A percentile compares a stretch with the other conserved stretches of the same genome.
These are phyloP conservation scores for Aspergillus sp. DNA, from an alignment of 2,329 filamentous ascomycete species.

Conservation along the genomic window DNA sequence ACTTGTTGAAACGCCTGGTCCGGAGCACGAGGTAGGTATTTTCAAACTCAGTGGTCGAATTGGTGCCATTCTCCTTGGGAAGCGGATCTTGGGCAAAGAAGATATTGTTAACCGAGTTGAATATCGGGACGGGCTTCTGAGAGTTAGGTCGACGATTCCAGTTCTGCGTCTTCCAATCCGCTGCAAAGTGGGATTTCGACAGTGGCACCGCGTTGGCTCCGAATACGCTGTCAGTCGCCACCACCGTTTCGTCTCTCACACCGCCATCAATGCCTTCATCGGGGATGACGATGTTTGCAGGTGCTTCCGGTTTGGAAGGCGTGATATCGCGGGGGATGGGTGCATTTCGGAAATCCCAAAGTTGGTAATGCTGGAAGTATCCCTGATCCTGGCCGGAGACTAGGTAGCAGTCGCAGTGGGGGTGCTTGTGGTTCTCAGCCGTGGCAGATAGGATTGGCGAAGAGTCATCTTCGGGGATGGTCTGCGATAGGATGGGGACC, in stretches of 20 bases:
- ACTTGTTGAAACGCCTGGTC: slow-evolving; percentile 36
- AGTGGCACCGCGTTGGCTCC: slow-evolving; percentile 21
- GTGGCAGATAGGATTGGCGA: background rate
- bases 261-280: slow-evolving; percentile 4
- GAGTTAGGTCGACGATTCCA: slow-evolving; percentile 38
- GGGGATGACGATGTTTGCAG: slow-evolving; percentile 12
- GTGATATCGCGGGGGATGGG: slow-evolving; percentile 16
- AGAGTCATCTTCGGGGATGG: background rate
- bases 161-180: slow-evolving; percentile 38
- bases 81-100: slow-evolving; percentile 33
- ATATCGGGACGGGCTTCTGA: slow-evolving; percentile 36
- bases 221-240: slow-evolving; percentile 1
- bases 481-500: background rate
- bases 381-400: slow-evolving; percentile 36
- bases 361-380: slow-evolving; percentile 46
- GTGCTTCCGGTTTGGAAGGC: slow-evolving; percentile 1
- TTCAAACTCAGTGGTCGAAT: slow-evolving; percentile 8
- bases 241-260: slow-evolving; percentile 1
- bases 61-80: slow-evolving; percentile 3
- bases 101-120: slow-evolving; percentile 43
- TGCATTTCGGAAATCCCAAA: slow-evolving; percentile 47
- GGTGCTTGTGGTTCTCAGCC: background rate
- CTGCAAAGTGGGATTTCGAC: slow-evolving; percentile 25
- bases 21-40: slow-evolving; percentile 42
- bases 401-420: slow-evolving; percentile 42